phyloP scores from a whole-genome alignment of 306 rosid species.

The cucumber (Cucumis sativus) region DNA sequence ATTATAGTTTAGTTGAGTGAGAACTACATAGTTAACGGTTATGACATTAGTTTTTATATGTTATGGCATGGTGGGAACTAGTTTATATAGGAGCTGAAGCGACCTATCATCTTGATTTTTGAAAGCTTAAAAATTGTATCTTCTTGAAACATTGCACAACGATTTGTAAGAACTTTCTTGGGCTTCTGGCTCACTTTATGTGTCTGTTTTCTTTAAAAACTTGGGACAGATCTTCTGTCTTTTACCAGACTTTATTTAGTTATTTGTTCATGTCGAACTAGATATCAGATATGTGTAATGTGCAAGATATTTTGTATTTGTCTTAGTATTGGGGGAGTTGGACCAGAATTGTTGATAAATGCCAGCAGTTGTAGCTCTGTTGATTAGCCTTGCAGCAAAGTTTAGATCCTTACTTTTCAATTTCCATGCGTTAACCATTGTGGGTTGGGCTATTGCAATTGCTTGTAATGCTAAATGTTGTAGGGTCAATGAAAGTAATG shows the following conservation, averaged over 20 bases:
- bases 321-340: background rate
- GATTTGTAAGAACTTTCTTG: background rate
- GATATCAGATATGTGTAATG: background rate
- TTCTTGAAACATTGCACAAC: background rate
- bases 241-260: background rate
- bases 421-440: background rate
- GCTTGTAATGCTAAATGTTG: background rate
- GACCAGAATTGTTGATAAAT: background rate
- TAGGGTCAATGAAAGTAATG: background rate
- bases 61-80: background rate
- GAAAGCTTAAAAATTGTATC: background rate
- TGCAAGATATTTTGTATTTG: background rate
- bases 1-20: background rate
- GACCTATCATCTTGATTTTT: background rate
- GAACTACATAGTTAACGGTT: background rate
- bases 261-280: background rate
- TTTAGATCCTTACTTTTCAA: background rate
- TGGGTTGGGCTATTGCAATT: background rate
- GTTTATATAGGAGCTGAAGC: background rate
- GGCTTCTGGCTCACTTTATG: background rate
- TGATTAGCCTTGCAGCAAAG: background rate
- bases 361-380: background rate
- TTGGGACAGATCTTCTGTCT: background rate
- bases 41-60: background rate
- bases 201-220: background rate